A percentile compares a stretch with the other conserved stretches of the same genome.
Conservation (phyloP, 2,329 filamentous ascomycete species). For the Cercospora beticola region DNA sequence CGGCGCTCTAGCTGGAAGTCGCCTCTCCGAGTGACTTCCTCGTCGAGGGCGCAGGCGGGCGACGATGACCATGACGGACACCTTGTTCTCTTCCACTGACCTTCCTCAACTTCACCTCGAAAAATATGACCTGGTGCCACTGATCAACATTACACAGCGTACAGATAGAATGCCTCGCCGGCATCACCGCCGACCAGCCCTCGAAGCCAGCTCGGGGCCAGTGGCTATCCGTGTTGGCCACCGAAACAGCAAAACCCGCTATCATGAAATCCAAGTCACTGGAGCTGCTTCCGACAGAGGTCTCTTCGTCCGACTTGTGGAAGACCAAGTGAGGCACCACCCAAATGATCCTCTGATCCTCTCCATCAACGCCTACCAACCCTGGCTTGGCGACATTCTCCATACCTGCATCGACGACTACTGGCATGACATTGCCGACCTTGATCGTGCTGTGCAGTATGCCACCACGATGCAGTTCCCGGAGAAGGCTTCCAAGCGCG, state of each 20-base stretch:
- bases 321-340: slow-evolving; percentile 35
- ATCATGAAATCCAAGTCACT: slow-evolving; percentile 32
- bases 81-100: neutral
- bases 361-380: slow-evolving; percentile 38
- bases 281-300: slow-evolving; percentile 32
- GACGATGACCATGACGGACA: neutral
- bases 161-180: slow-evolving; percentile 17
- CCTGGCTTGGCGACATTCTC: slow-evolving; percentile 39
- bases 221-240: slow-evolving; percentile 37
- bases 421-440: slow-evolving; percentile 36
- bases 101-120: neutral
- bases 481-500: slow-evolving; percentile 35
- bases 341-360: slow-evolving; percentile 38
- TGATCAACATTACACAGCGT: neutral
- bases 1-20: neutral
- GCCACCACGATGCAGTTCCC: slow-evolving; percentile 39
- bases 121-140: neutral
- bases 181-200: slow-evolving; percentile 27
- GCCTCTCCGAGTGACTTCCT: neutral
- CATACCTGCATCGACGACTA: slow-evolving; percentile 37
- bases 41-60: neutral
- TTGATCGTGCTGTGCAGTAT: slow-evolving; percentile 39
- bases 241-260: slow-evolving; percentile 30
- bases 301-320: slow-evolving; percentile 36
- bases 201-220: slow-evolving; percentile 25